Evolutionary conservation across 768 basidiomycete species (phyloP).

Genomic region (Kwoniella dendrophila): DNA sequence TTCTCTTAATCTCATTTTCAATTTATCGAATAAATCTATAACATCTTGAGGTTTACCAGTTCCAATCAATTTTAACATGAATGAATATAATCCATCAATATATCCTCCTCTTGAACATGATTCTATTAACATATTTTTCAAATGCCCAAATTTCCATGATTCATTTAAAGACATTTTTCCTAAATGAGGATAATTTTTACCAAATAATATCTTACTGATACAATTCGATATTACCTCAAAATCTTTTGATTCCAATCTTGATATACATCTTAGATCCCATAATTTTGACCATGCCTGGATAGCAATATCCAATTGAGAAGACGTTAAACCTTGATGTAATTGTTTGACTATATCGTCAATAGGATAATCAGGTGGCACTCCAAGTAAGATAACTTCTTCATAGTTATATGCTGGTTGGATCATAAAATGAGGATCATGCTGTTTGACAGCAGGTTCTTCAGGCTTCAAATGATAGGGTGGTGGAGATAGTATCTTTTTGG

Average conservation of each 20-base stretch:
- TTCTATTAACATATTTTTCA: conserved; percentile 23
- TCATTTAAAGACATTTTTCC: conserved; percentile 15
- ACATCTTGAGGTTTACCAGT: conserved; percentile 19
- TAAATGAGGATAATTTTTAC: conserved; percentile 3
- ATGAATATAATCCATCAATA: conserved; percentile 11
- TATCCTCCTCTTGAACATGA: conserved; percentile 21
- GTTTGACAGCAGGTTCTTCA: background rate
- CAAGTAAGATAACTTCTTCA: conserved; percentile 7
- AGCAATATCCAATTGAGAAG: background rate
- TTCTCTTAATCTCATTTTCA: conserved; percentile 14
- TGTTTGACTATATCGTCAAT: conserved; percentile 16
- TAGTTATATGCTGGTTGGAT: background rate
- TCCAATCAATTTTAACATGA: conserved; percentile 23
- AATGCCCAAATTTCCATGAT: conserved; percentile 8
- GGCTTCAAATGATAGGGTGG: background rate
- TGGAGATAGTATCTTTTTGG: too few relatives aligned
- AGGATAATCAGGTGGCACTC: conserved; percentile 19
- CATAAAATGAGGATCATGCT: background rate
- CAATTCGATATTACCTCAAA: background rate
- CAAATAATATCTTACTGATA: background rate
- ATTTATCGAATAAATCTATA: conserved; percentile 8
- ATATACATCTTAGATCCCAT: conserved; percentile 7
- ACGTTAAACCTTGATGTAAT: background rate
- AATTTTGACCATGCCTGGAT: conserved; percentile 6
- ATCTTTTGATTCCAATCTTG: background rate